Conservation (phyloP, 2,329 filamentous ascomycete genomes). For the Pseudogymnoascus sp. region DNA sequence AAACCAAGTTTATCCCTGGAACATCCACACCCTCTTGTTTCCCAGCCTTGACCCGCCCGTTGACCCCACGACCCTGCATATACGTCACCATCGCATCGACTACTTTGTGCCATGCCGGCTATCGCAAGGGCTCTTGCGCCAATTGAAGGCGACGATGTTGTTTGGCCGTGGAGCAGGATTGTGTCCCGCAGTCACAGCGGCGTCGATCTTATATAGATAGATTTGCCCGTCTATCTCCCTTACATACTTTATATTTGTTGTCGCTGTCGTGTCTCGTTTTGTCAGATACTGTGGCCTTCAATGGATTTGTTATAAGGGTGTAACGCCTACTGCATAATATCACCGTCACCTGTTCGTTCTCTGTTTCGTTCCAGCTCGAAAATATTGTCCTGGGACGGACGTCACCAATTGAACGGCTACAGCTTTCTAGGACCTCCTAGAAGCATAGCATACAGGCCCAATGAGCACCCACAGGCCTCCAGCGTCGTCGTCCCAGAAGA, state of each 20-base stretch:
- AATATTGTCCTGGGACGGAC: background rate
- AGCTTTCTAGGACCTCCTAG: background rate
- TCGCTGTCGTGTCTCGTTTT: constrained; percentile 7
- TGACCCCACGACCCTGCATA: constrained; percentile 2
- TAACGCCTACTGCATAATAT: background rate
- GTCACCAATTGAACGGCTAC: background rate
- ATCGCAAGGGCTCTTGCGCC: background rate
- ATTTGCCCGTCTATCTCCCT: background rate
- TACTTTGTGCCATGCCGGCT: background rate
- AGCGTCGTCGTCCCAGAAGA: background rate
- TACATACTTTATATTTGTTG: background rate
- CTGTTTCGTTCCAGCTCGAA: background rate
- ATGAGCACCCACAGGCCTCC: background rate
- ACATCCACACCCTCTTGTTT: constrained; percentile 2
- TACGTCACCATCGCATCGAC: constrained; percentile 1
- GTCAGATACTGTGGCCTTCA: background rate
- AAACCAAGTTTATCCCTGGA: constrained; percentile 1
- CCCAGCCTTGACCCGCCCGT: constrained; percentile 5
- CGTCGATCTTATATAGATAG: constrained; percentile 1
- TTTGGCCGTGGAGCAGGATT: background rate
- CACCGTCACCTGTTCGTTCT: background rate
- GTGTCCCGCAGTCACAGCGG: background rate
- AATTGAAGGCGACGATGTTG: background rate
- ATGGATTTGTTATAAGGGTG: background rate
- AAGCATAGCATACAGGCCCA: background rate